Evolutionary conservation across 2,329 filamentous ascomycete species (phyloP), one percentile per base, ranked within the genome.

Genomic region (Colletotrichum paranaense): DNA sequence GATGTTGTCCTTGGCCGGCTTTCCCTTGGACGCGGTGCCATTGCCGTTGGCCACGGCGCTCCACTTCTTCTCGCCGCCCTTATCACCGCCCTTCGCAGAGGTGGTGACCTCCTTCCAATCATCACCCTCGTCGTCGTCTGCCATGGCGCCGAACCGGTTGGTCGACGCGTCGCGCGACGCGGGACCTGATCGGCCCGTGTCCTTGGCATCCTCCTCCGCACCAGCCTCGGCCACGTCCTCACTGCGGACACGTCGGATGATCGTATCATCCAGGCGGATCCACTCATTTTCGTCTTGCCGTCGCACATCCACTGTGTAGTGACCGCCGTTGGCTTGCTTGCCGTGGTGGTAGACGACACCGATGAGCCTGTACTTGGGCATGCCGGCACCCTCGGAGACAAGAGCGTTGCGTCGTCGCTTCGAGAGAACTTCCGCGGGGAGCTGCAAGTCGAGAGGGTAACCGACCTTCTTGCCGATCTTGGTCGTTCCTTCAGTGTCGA

Each of bases 381-480:
- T 87, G 1, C 91, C 90, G n/a, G 82, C 81, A 56, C 92, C 92
- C 75, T 92, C 91, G 19, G 90, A 86, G 30, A 89, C 86, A 75
- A 94, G 86, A 57, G 88, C 88, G 76, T 91, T 91, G 66, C 93
- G 91, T 81, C 92, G 93, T 78, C 93, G 90, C 35, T 92, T 91
- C 12, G 95, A 93, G 79, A 99, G 93, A 11, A 95, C 93, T 80
- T 98, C 96, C 70, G 92, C 93, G 0, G 97, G 97, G 75, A 99
- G 95, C 81, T 98, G 96, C 63, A 99, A 88, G 79, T 98, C 95
- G 32, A 99, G 86, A 0, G 97, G 97, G 79, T 99, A 99, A 24
- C 95, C 96, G 72, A 99, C 89, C 85, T 96, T 97, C 86, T 98
- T 99, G 94, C 96, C 98, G 76, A 98, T 97, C 87, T 99, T 99